phyloP scores from a whole-genome alignment of 2,329 filamentous ascomycete genomes.

The Juglanconis oblonga region DNA sequence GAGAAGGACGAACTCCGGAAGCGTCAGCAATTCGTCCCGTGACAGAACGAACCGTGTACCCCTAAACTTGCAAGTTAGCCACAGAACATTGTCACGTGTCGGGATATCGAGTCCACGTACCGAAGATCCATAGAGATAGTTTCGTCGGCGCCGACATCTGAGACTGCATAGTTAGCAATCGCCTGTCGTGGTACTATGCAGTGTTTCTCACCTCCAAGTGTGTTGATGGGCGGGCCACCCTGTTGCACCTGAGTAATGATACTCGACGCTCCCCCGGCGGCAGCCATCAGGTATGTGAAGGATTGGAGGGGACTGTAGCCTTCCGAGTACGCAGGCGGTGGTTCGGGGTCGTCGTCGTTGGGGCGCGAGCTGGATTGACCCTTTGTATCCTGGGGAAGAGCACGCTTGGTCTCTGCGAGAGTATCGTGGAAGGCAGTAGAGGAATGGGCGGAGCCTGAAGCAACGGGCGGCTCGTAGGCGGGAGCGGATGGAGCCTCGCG shows the following conservation, averaged over 20 bases:
- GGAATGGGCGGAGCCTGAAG: constrained; percentile 34
- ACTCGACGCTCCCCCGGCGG: constrained; percentile 93
- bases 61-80: constrained; percentile 43
- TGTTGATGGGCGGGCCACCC: constrained; percentile 83
- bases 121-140: constrained; percentile 92
- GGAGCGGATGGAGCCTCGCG: constrained; percentile 42
- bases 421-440: constrained; percentile 45
- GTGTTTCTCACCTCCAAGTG: constrained; percentile 68
- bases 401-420: constrained; percentile 76
- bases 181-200: constrained; percentile 8
- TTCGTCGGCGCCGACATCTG: constrained; percentile 84
- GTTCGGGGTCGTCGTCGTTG: constrained; percentile 82
- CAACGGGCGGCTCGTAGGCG: constrained; percentile 48
- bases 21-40: constrained; percentile 87
- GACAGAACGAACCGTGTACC: constrained; percentile 92
- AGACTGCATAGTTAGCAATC: constrained; percentile 19
- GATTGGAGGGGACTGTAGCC: constrained; percentile 87
- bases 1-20: constrained; percentile 94
- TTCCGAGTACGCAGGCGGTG: constrained; percentile 94
- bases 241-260: constrained; percentile 99
- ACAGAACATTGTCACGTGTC: background rate
- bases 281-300: constrained; percentile 97
- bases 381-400: constrained; percentile 79
- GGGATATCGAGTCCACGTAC: constrained; percentile 48
- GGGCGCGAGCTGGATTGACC: constrained; percentile 59